These are phyloP conservation scores for Platanthera zijinensis DNA, from an alignment of 106 monocot species.

Conservation along the genomic window DNA sequence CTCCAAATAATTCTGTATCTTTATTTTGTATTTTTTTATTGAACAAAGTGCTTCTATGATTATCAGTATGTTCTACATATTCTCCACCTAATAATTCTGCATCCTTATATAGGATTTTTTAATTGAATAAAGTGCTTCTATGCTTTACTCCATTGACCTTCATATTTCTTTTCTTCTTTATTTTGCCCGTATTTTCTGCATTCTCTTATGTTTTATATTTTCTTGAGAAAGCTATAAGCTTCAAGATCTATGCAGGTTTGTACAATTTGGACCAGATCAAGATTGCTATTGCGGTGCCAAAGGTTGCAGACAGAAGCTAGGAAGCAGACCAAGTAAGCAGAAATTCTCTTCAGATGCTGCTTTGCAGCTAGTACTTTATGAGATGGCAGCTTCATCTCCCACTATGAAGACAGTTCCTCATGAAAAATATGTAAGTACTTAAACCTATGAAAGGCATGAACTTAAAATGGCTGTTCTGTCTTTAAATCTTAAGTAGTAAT, in stretches of 20 bases:
- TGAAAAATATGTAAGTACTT: constrained; percentile 16
- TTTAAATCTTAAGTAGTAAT: background rate
- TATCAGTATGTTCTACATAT: constrained; percentile 14
- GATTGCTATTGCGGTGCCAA: constrained; percentile 81
- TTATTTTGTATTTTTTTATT: no score
- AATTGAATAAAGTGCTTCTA: background rate
- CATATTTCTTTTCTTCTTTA: background rate
- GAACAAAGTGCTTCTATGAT: no score
- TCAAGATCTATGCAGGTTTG: constrained; percentile 56
- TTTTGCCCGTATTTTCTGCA: background rate
- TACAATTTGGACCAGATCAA: constrained; percentile 97
- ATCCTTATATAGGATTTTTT: background rate
- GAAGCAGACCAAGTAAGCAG: constrained; percentile 52
- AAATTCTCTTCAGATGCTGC: constrained; percentile 40
- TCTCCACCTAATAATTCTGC: background rate
- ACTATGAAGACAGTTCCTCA: constrained; percentile 23
- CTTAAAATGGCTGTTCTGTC: background rate
- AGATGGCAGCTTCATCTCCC: constrained; percentile 29
- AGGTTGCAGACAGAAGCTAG: constrained; percentile 73
- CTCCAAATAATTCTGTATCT: no score
- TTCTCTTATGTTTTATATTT: constrained; percentile 5
- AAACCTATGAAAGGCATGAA: constrained; percentile 4
- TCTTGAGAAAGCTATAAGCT: constrained; percentile 5
- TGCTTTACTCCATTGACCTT: background rate
- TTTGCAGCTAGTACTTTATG: constrained; percentile 26